phyloP scores from a whole-genome alignment of 805 yeast genomes.

The Sugiyamaella lignohabitans region DNA sequence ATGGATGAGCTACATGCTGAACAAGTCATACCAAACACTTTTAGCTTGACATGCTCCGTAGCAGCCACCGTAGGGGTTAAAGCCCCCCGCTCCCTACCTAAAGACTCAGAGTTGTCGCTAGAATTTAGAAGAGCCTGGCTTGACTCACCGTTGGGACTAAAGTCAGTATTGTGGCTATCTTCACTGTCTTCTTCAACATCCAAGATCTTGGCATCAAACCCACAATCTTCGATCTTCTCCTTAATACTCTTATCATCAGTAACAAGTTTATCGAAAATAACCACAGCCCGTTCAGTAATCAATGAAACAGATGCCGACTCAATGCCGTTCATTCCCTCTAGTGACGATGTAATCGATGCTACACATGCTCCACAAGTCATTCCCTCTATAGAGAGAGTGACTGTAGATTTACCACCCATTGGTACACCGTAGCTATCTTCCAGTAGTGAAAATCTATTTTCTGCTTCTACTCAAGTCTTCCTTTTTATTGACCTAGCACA shows the following conservation, averaged over 20 bases:
- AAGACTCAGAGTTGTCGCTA: neutral
- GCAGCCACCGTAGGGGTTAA: neutral
- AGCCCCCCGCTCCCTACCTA: no score
- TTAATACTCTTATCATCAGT: slow-evolving; percentile 35
- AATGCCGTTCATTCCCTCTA: slow-evolving; percentile 48
- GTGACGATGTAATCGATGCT: slow-evolving; percentile 52
- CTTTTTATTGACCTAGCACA: no score
- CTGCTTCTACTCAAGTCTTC: no score
- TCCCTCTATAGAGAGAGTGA: slow-evolving; percentile 43
- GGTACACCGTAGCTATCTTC: no score
- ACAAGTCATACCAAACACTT: slow-evolving; percentile 57
- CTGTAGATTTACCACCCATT: no score
- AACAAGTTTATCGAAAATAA: slow-evolving; percentile 40
- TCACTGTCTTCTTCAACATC: slow-evolving; percentile 4
- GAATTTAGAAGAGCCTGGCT: neutral
- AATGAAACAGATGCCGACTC: slow-evolving; percentile 56
- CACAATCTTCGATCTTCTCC: slow-evolving; percentile 65
- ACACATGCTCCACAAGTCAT: slow-evolving; percentile 94
- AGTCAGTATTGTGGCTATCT: no score
- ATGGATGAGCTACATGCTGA: slow-evolving; percentile 47
- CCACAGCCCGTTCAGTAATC: slow-evolving; percentile 50
- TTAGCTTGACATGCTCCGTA: slow-evolving; percentile 25
- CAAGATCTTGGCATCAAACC: slow-evolving; percentile 50
- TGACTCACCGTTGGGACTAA: no score
- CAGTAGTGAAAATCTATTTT: no score